Evolutionary conservation across 192 early-diverging fungal species (phyloP).

Genomic region (Coemansia sp.): DNA sequence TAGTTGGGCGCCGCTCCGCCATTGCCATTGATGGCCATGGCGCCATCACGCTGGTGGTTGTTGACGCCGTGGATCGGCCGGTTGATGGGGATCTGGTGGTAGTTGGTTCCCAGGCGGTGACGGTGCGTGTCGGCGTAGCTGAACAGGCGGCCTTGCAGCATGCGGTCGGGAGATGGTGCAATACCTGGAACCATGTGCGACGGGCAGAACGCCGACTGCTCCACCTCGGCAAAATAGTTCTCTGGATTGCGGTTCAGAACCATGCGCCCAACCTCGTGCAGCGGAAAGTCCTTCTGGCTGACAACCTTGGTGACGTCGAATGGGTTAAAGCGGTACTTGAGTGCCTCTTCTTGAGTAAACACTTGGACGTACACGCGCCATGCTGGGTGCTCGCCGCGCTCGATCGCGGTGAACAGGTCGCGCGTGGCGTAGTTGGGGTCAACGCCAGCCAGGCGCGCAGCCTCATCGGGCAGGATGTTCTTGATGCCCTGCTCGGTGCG

Average conservation of each 20-base stretch:
- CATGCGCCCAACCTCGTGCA: constrained; percentile 77
- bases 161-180: constrained; percentile 76
- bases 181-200: constrained; percentile 82
- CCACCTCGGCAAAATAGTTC: constrained; percentile 87
- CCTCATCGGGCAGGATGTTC: constrained; percentile 68
- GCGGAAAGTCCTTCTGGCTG: constrained; percentile 77
- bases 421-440: constrained; percentile 79
- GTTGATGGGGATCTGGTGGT: constrained; percentile 83
- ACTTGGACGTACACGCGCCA: constrained; percentile 79
- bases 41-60: constrained; percentile 81
- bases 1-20: constrained; percentile 68
- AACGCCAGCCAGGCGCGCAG: constrained; percentile 57
- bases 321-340: constrained; percentile 72
- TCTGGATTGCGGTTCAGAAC: constrained; percentile 80
- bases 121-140: constrained; percentile 88
- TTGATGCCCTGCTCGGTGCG: constrained; percentile 80
- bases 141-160: constrained; percentile 86
- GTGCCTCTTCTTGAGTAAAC: constrained; percentile 72
- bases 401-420: constrained; percentile 78
- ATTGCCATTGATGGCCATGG: constrained; percentile 65
- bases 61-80: constrained; percentile 62
- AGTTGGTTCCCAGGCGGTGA: constrained; percentile 82
- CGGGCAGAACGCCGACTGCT: constrained; percentile 82
- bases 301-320: constrained; percentile 88
- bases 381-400: constrained; percentile 66